Percentiles rank a stretch among this genome's conserved stretches.
phyloP scores from a whole-genome alignment of 139 green algal species.

The Ettlia oleoabundans region DNA sequence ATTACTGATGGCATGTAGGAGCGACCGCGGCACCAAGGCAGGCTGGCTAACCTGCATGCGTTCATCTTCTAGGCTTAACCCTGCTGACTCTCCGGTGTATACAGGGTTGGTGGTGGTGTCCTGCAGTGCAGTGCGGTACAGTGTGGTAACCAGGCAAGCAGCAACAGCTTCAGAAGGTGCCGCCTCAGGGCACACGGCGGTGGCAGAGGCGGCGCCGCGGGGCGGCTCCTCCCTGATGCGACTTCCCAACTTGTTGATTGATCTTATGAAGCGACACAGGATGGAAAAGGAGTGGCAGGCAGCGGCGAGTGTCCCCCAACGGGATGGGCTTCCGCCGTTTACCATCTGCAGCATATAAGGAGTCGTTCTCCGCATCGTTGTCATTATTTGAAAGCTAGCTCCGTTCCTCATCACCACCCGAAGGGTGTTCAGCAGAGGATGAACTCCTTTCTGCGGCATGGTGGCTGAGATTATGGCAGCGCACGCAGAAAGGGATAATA shows the following conservation, averaged over 20 bases:
- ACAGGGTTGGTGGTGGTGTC: conserved; percentile 47
- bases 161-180: neutral
- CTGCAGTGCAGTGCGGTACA: neutral
- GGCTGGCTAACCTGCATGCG: conserved; percentile 17
- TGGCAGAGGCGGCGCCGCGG: too few relatives aligned
- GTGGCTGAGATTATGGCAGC: neutral
- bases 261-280: too few relatives aligned
- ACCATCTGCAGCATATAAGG: conserved; percentile 45
- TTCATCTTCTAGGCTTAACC: conserved; percentile 40
- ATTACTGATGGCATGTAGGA: too few relatives aligned
- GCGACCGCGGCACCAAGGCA: neutral
- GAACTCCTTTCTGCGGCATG: conserved; percentile 37
- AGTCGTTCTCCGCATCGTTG: conserved; percentile 14
- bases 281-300: neutral
- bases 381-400: conserved; percentile 39
- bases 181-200: neutral
- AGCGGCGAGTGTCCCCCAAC: neutral
- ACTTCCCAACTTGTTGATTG: too few relatives aligned
- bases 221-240: too few relatives aligned
- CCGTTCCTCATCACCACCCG: conserved; percentile 51
- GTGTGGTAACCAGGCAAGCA: neutral
- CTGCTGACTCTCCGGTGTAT: conserved; percentile 43
- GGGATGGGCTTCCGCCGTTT: neutral
- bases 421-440: conserved; percentile 42
- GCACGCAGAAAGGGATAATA: neutral